A percentile compares a stretch with the other conserved stretches of the same genome.
Conservation (phyloP, 306 rosid genomes). For the Urtica urens region DNA sequence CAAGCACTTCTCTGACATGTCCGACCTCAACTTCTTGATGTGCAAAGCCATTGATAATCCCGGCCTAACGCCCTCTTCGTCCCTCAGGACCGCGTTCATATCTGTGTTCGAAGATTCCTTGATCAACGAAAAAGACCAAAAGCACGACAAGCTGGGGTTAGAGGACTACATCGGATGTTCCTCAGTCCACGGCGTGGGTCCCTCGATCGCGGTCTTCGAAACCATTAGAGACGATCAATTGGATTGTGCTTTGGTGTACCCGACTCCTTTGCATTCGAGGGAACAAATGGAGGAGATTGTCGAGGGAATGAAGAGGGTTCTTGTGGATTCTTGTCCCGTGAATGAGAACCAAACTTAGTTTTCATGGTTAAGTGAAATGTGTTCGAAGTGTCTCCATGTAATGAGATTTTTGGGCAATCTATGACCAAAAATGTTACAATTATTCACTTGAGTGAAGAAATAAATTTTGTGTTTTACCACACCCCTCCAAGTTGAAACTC, state of each 20-base stretch:
- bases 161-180: conserved; percentile 69
- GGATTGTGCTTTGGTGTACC: conserved; percentile 63
- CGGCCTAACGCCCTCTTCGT: conserved; percentile 54
- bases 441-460: too few species aligned
- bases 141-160: conserved; percentile 39
- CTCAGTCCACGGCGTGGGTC: conserved; percentile 82
- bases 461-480: too few species aligned
- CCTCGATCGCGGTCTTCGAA: conserved; percentile 72
- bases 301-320: conserved; percentile 57
- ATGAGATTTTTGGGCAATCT: too few species aligned
- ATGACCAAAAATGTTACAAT: too few species aligned
- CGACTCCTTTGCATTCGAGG: conserved; percentile 71
- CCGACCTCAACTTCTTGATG: conserved; percentile 90
- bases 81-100: conserved; percentile 65
- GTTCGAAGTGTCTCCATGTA: too few species aligned
- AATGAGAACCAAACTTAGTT: too few species aligned
- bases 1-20: conserved; percentile 90
- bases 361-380: too few species aligned
- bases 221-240: conserved; percentile 48
- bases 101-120: conserved; percentile 75
- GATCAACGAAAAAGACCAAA: conserved; percentile 27
- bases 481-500: too few species aligned
- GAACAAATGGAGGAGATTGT: conserved; percentile 60
- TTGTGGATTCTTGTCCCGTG: conserved; percentile 33
- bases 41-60: conserved; percentile 84